Evolutionary conservation across 1,139 yeast genomes (phyloP).

Genomic region (Zygosaccharomyces pseudobailii): DNA sequence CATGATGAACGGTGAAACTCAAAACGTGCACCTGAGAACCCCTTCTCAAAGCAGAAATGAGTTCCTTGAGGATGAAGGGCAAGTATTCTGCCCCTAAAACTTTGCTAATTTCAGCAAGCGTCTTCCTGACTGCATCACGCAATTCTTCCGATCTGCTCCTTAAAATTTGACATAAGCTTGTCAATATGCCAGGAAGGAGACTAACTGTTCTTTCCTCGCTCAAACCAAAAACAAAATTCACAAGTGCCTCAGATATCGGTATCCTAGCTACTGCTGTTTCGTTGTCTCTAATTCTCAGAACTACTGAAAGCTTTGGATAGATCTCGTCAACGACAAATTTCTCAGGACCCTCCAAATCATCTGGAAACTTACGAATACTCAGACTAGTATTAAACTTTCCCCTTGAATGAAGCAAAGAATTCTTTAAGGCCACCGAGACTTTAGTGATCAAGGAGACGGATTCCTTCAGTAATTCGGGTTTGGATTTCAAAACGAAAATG

Average conservation of each 20-base stretch:
- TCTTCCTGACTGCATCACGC: conserved; percentile 81
- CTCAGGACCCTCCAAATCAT: conserved; percentile 45
- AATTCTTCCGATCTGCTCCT: conserved; percentile 83
- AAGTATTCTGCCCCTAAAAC: conserved; percentile 72
- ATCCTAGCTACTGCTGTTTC: conserved; percentile 73
- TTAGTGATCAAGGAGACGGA: conserved; percentile 61
- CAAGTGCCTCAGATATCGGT: conserved; percentile 77
- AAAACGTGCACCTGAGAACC: conserved; percentile 95
- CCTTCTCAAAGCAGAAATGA: conserved; percentile 71
- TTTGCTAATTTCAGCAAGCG: conserved; percentile 59
- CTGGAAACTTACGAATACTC: conserved; percentile 34
- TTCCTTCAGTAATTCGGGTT: conserved; percentile 52
- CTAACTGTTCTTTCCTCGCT: conserved; percentile 50
- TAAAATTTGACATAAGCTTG: conserved; percentile 81
- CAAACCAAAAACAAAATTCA: conserved; percentile 63
- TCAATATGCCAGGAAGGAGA: conserved; percentile 75
- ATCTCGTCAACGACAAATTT: conserved; percentile 52
- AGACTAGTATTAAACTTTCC: conserved; percentile 13
- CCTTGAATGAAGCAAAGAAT: conserved; percentile 27
- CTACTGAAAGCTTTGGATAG: conserved; percentile 56
- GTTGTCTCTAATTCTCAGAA: conserved; percentile 62
- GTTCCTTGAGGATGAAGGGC: conserved; percentile 68
- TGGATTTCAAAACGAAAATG: conserved; percentile 49
- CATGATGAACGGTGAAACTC: conserved; percentile 77
- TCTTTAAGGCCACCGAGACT: conserved; percentile 51